Evolutionary conservation across 257 asterid genomes (phyloP), one percentile per base, ranked within the genome.

Genomic region (Asclepias syriaca): DNA sequence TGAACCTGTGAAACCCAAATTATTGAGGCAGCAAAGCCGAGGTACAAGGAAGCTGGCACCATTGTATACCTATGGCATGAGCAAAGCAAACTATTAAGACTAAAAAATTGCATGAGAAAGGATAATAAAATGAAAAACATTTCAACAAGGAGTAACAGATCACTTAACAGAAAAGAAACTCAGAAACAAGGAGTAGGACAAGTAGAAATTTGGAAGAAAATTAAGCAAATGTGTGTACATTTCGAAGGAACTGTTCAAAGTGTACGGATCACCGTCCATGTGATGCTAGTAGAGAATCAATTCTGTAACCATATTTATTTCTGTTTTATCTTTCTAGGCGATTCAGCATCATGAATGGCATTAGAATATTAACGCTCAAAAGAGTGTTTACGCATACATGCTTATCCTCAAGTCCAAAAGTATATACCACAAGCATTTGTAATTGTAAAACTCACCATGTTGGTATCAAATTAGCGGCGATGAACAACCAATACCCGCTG

Each of bases 1-100:
- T 71, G 51, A 50, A 90, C 99, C 99, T 95, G 88, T 37, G 87
- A 96, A 86, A 95, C 99, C 98, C 99, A 95, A 81, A 92, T 90
- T 78, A 95, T 87, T 29, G 98, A 89, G 67, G 99, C 88, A 2
- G 96, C 86, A 79, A 95, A 95, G 50, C 99, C 99, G 76, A 95
- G 85, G 84, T 92, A 92, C 75, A 92, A 29, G 21, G 98, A 95
- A 77, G 98, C 79, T 46, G 96, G 97, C 81, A 95, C 90, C 98
- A 95, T 90, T 18, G 99, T 85, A 78, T 87, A 95, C 99, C 98
- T 95, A 76, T 34, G 70, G 79, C 60, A 79, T 34, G 24, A 24
- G 45, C 8, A 3, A 18, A 56, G 24, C 29, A 29, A n/a, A 70
- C 2, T 15, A 6, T 15, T 32, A 32, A 5, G 46, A 15, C 15